Conservation (phyloP, 495 filamentous ascomycete species). For the Lepraria neglecta region DNA sequence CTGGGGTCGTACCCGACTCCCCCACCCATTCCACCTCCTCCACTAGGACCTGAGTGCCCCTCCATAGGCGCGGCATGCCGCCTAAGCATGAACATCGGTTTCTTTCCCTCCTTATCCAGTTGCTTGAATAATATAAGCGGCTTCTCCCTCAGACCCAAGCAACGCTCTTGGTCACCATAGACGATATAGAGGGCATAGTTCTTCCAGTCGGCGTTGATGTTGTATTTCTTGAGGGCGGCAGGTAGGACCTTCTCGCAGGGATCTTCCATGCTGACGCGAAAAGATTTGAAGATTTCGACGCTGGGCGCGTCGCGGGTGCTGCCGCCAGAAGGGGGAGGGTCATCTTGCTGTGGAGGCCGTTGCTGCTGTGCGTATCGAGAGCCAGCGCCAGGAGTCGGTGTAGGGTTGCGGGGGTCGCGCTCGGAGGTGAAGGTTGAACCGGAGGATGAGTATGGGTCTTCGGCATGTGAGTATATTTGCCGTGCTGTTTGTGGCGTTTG, state of each 20-base stretch:
- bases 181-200: conserved; percentile 97
- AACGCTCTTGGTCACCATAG: conserved; percentile 93
- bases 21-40: conserved; percentile 12
- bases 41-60: conserved; percentile 26
- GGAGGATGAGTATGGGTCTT: conserved; percentile 36
- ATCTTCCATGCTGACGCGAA: conserved; percentile 94
- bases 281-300: conserved; percentile 97
- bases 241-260: conserved; percentile 96
- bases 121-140: conserved; percentile 96
- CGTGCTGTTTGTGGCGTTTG: conserved; percentile 34
- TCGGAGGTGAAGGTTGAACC: conserved; percentile 29
- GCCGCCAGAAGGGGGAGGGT: conserved; percentile 42
- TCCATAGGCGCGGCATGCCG: conserved; percentile 46
- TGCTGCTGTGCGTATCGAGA: conserved; percentile 7
- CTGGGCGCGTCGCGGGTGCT: conserved; percentile 40
- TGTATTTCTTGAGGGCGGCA: conserved; percentile 93
- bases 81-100: conserved; percentile 98
- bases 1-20: conserved; percentile 15
- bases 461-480: conserved; percentile 39
- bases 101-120: conserved; percentile 88
- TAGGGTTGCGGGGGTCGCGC: conserved; percentile 34
- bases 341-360: conserved; percentile 20
- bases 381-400: conserved; percentile 32
- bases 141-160: conserved; percentile 83
- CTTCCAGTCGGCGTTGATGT: conserved; percentile 94